Evolutionary conservation across 441 rosid species (phyloP).

Genomic region (Raphanus hybrid): DNA sequence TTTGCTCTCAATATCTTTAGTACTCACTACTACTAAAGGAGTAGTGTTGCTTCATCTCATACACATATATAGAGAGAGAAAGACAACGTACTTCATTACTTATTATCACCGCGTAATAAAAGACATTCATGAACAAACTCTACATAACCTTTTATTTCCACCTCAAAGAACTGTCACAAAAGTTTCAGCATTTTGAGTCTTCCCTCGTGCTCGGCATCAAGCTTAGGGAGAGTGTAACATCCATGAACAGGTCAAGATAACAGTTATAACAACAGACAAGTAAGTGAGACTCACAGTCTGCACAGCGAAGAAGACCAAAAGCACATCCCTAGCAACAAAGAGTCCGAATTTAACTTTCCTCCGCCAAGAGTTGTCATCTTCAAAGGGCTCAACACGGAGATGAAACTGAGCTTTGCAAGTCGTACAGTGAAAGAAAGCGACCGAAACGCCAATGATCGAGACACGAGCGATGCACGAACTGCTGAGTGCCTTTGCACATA

Average conservation of each 20-base stretch:
- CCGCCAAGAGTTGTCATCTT: constrained; percentile 87
- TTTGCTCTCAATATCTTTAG: not conserved
- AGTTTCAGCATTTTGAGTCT: constrained; percentile 82
- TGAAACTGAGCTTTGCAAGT: constrained; percentile 96
- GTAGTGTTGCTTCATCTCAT: constrained; percentile 4
- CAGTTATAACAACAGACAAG: too few relatives aligned
- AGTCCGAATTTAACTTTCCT: constrained; percentile 45
- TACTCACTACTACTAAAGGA: not conserved
- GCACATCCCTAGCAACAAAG: constrained; percentile 92
- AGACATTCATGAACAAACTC: constrained; percentile 17
- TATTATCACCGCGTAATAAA: not conserved
- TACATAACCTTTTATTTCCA: constrained; percentile 26
- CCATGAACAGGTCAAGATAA: constrained; percentile 50
- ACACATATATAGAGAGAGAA: not conserved
- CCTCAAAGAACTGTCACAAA: constrained; percentile 44
- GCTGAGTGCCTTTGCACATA: constrained; percentile 99
- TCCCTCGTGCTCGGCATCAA: constrained; percentile 81
- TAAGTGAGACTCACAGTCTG: too few relatives aligned
- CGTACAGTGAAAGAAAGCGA: constrained; percentile 89
- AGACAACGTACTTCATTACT: not conserved
- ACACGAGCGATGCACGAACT: constrained; percentile 93
- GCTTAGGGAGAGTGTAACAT: constrained; percentile 75
- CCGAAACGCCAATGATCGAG: constrained; percentile 97
- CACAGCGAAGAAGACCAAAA: constrained; percentile 67
- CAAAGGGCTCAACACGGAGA: constrained; percentile 65